Conservation (phyloP, 2,329 filamentous ascomycete genomes). For the Microdochium trichocladiopsis region DNA sequence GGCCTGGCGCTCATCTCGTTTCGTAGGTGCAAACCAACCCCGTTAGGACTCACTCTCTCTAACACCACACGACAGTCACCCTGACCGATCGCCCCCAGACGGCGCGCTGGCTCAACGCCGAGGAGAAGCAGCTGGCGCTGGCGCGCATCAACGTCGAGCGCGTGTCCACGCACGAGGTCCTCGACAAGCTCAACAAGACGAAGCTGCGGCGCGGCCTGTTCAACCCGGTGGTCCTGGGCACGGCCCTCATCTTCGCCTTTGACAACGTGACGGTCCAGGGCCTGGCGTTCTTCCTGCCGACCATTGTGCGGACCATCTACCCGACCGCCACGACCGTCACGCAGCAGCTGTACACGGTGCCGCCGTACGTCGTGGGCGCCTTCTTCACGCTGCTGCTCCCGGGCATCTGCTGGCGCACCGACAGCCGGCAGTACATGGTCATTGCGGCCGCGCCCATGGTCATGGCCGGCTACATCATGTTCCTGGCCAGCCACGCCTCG, state of each 20-base stretch:
- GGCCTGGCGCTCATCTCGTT: slow-evolving; percentile 49
- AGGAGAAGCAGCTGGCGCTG: slow-evolving; percentile 57
- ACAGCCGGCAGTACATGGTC: slow-evolving; percentile 48
- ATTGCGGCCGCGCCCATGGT: slow-evolving; percentile 47
- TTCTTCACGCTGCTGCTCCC: slow-evolving; percentile 53
- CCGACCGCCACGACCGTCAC: slow-evolving; percentile 46
- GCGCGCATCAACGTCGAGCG: slow-evolving; percentile 56
- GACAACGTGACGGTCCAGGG: slow-evolving; percentile 63
- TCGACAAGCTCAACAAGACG: slow-evolving; percentile 51
- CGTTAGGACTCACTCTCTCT: background rate
- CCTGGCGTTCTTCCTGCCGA: slow-evolving; percentile 58
- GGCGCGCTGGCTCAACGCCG: slow-evolving; percentile 54
- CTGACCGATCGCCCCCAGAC: slow-evolving; percentile 61
- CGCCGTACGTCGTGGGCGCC: slow-evolving; percentile 55
- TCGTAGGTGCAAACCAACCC: slow-evolving; percentile 29
- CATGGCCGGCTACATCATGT: slow-evolving; percentile 59
- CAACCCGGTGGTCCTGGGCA: slow-evolving; percentile 48
- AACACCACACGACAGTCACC: background rate
- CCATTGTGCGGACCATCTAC: slow-evolving; percentile 59
- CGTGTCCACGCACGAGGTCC: slow-evolving; percentile 49
- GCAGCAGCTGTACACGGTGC: slow-evolving; percentile 59
- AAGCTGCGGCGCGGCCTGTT: slow-evolving; percentile 54
- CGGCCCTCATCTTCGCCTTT: slow-evolving; percentile 52
- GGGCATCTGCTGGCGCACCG: slow-evolving; percentile 47
- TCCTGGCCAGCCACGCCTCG: slow-evolving; percentile 42